These are phyloP conservation scores for Coniophora puteana DNA, from an alignment of 1,284 basidiomycete genomes.

Conservation along the genomic window DNA sequence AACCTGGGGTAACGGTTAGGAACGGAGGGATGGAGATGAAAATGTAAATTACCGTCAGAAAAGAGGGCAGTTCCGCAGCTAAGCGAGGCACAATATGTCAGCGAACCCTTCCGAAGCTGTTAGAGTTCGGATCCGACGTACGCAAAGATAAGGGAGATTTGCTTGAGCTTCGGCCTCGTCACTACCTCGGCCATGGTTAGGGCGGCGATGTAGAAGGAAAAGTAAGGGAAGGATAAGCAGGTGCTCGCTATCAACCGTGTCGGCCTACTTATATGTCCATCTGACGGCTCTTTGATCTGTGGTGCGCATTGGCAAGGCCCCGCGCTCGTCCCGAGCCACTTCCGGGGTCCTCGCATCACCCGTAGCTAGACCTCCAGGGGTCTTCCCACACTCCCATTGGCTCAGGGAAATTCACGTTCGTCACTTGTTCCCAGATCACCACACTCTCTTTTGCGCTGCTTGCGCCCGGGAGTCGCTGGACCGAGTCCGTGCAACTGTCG, in stretches of 20 bases:
- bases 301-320: too few species aligned
- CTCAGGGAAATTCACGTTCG: background rate
- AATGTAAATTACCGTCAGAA: constrained; percentile 64
- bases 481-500: too few species aligned
- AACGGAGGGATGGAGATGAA: background rate
- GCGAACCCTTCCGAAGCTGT: constrained; percentile 1
- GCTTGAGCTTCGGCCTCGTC: constrained; percentile 30
- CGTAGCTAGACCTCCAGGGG: background rate
- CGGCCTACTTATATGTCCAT: too few species aligned
- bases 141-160: constrained; percentile 79
- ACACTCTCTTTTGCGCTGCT: too few species aligned
- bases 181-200: constrained; percentile 2
- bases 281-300: too few species aligned
- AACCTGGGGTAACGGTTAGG: constrained; percentile 46
- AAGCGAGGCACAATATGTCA: background rate
- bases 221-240: background rate
- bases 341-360: background rate
- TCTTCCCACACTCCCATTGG: too few species aligned
- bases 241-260: background rate
- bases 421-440: background rate
- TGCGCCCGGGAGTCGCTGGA: too few species aligned
- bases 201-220: background rate
- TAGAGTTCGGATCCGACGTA: constrained; percentile 31
- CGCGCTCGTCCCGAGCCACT: too few species aligned
- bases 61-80: constrained; percentile 85